Evolutionary conservation across 2,329 filamentous ascomycete genomes (phyloP).

Genomic region (Mycocentrospora acerina): DNA sequence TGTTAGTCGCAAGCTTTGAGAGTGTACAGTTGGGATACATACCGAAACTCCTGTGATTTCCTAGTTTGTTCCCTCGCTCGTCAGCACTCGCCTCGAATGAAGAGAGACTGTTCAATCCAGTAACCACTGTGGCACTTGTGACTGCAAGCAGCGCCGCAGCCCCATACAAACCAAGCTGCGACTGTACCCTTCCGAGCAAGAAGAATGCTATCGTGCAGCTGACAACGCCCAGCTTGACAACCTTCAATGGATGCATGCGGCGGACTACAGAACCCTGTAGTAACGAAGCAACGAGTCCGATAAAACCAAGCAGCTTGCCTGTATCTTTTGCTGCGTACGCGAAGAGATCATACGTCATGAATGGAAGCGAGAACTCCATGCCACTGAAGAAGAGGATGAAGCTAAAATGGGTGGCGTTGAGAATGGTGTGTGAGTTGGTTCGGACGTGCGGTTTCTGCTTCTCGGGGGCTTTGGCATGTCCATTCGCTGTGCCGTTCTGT

Average conservation of each 20-base stretch:
- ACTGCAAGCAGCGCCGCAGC: slow-evolving; percentile 83
- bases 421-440: slow-evolving; percentile 79
- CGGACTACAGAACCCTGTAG: slow-evolving; percentile 91
- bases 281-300: slow-evolving; percentile 88
- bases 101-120: slow-evolving; percentile 85
- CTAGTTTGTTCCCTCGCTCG: slow-evolving; percentile 84
- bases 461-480: slow-evolving; percentile 18
- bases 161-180: slow-evolving; percentile 70
- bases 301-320: slow-evolving; percentile 82
- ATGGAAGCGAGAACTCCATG: slow-evolving; percentile 96
- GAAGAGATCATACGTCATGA: slow-evolving; percentile 96
- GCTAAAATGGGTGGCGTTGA: slow-evolving; percentile 83
- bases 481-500: slow-evolving; percentile 20
- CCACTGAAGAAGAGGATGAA: slow-evolving; percentile 98
- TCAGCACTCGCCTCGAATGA: slow-evolving; percentile 81
- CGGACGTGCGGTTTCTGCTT: slow-evolving; percentile 42
- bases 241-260: slow-evolving; percentile 75
- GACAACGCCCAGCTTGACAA: slow-evolving; percentile 76
- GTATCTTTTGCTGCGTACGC: slow-evolving; percentile 76
- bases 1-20: slow-evolving; percentile 11
- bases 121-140: slow-evolving; percentile 93
- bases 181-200: slow-evolving; percentile 70
- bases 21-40: slow-evolving; percentile 13
- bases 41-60: slow-evolving; percentile 71
- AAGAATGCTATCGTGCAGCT: slow-evolving; percentile 79